Base-by-base conservation (phyloP, 2,329 filamentous ascomycete species). In the Kalmusia sp. region DNA sequence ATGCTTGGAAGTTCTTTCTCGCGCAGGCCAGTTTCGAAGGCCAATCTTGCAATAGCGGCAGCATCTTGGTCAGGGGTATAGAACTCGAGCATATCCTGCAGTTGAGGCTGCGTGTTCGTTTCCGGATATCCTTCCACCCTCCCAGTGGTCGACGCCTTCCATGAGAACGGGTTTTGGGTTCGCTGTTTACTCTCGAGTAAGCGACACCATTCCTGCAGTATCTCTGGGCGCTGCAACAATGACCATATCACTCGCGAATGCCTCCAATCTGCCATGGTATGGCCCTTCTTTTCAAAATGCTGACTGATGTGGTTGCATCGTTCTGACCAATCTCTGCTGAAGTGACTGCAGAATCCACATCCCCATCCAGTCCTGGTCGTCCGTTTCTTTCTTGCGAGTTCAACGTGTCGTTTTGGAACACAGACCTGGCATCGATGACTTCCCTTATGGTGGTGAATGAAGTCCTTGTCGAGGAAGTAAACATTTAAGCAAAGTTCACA, bases 181-280 rank as follows among this genome's bases (percentile, higher is more conserved):
- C 61, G 57, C n/a, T 55, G 49, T 31, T 67, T 61, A 6, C 37
- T 55, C 11, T 63, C 53, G 1, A 70, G 38, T 4, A 70, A 30
- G 1, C 28, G 39, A 7, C 27, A 81, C 86, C 85, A 88, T 15
- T 81, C 81, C 33, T 81, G 76, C 51, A 80, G 79, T 41, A 88
- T 79, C 2, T 77, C 76, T 1, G 85, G 84, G 57, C 87, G 85
- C 57, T 87, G 85, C 3, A 89, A 77, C 4, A 88, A 75, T 1
- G 85, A 86, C 58, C 87, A 86, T 28, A 89, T 83, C 52, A 88
- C 85, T 27, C 84, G 80, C 1, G 84, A 86, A 63, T 88, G 85
- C 70, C 84, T 82, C 86, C 86, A 89, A 53, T 87, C 80, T n/a
- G 76, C 75, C 67, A 85, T 86, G 34, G 80, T 84, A 68, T 82